These are phyloP conservation scores for Eucalyptus pauciflora DNA, from an alignment of 345 rosid genomes.

Conservation along the genomic window DNA sequence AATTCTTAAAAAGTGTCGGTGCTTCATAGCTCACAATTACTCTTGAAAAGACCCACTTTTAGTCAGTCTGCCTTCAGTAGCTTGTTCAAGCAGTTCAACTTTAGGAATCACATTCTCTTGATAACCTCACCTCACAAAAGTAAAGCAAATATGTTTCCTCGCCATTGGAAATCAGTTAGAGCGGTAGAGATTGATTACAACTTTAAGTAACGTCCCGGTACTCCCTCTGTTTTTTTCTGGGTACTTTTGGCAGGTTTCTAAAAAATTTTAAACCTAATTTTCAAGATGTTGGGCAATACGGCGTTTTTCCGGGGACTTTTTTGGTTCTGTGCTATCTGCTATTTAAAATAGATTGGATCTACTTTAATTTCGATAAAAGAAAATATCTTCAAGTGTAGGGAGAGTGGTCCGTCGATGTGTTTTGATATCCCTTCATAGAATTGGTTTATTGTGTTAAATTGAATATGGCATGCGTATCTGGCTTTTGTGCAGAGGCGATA, in stretches of 20 bases:
- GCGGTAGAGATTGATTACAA: background rate
- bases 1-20: too few relatives aligned
- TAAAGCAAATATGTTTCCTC: background rate
- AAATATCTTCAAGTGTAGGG: background rate
- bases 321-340: background rate
- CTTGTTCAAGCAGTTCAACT: background rate
- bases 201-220: background rate
- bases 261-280: background rate
- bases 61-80: background rate
- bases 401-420: background rate
- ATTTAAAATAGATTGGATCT: background rate
- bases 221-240: background rate
- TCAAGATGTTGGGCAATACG: background rate
- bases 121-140: background rate
- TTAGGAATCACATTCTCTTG: background rate
- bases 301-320: background rate
- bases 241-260: background rate
- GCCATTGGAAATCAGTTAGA: background rate
- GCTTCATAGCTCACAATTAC: background rate
- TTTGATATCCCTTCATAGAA: background rate
- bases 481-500: slow-evolving; percentile 29
- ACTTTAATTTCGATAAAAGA: background rate
- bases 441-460: background rate
- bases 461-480: background rate
- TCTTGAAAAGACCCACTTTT: background rate